Conservation (phyloP, 805 yeast genomes). For the Spathaspora hagerdaliae region DNA sequence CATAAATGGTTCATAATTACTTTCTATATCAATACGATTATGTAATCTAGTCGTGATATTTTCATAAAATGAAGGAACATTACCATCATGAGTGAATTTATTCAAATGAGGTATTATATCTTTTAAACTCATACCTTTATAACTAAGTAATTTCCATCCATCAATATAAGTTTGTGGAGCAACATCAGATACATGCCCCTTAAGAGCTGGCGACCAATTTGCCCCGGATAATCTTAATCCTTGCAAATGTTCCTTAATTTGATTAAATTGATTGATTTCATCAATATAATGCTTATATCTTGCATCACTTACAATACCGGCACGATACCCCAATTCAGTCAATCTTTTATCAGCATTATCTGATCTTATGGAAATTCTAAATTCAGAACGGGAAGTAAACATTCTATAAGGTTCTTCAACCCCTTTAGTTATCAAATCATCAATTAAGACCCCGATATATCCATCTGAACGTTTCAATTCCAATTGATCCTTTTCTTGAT, state of each 20-base stretch:
- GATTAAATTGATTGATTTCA: conserved; percentile 45
- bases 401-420: conserved; percentile 96
- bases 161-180: conserved; percentile 31
- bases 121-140: conserved; percentile 37
- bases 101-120: conserved; percentile 15
- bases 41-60: conserved; percentile 38
- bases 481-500: conserved; percentile 39
- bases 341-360: conserved; percentile 91
- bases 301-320: conserved; percentile 62
- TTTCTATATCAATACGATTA: conserved; percentile 69
- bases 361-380: conserved; percentile 81
- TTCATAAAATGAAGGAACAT: conserved; percentile 22
- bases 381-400: conserved; percentile 96
- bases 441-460: conserved; percentile 87
- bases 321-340: conserved; percentile 60
- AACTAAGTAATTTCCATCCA: conserved; percentile 72
- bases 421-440: conserved; percentile 92
- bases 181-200: conserved; percentile 46
- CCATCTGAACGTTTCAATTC: conserved; percentile 74
- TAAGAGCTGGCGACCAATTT: conserved; percentile 58
- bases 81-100: conserved; percentile 9
- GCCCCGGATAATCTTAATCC: conserved; percentile 46
- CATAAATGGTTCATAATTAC: conserved; percentile 78
- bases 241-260: conserved; percentile 43
- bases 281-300: conserved; percentile 48